Evolutionary conservation across 2,329 filamentous ascomycete genomes (phyloP).

Genomic region (Claviceps spartinae): DNA sequence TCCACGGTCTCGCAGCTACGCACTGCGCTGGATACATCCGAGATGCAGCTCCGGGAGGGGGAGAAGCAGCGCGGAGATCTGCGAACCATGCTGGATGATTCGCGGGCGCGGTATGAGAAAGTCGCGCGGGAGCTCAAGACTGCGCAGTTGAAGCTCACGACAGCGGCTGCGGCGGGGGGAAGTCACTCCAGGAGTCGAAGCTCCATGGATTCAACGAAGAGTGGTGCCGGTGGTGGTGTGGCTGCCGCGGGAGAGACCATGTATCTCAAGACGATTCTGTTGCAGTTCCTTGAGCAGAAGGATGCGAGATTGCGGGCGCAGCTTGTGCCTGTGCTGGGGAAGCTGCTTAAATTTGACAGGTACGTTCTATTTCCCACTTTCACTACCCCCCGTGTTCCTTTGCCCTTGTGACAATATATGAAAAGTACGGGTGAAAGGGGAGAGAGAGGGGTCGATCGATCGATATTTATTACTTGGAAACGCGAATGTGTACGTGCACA

Average conservation of each 20-base stretch:
- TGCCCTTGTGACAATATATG: neutral
- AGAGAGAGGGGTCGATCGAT: neutral
- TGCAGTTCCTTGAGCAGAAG: constrained; percentile 72
- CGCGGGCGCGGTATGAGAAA: constrained; percentile 64
- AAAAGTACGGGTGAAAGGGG: neutral
- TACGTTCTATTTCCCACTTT: constrained; percentile 26
- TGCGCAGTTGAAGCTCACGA: constrained; percentile 32
- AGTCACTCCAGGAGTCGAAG: constrained; percentile 31
- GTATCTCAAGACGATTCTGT: constrained; percentile 68
- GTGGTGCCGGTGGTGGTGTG: constrained; percentile 16
- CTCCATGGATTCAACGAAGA: constrained; percentile 24
- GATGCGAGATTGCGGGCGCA: constrained; percentile 64
- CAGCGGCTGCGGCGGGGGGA: constrained; percentile 16
- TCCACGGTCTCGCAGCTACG: constrained; percentile 65
- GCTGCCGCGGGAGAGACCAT: constrained; percentile 32
- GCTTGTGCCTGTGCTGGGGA: constrained; percentile 63
- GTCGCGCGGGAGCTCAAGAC: constrained; percentile 52
- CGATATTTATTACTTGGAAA: too few relatives aligned
- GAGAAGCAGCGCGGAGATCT: constrained; percentile 73
- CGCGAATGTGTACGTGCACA: too few relatives aligned
- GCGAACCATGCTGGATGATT: constrained; percentile 63
- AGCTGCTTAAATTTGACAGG: constrained; percentile 66
- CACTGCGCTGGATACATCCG: constrained; percentile 72
- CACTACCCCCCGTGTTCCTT: neutral
- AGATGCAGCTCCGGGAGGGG: constrained; percentile 68